Evolutionary conservation across 1,139 yeast genomes (phyloP).

Genomic region (Pichia sp.): DNA sequence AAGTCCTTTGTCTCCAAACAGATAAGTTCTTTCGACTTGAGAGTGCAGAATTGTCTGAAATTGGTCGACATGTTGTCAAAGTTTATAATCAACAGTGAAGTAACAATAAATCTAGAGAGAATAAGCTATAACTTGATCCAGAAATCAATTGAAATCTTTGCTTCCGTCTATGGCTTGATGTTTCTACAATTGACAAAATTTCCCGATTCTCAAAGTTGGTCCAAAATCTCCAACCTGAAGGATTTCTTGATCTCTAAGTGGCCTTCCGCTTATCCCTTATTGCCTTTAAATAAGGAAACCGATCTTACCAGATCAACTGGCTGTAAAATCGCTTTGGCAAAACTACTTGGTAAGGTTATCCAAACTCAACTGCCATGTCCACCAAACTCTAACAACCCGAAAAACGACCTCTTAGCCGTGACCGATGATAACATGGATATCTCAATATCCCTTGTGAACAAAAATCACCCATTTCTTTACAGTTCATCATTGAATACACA

Average conservation of each 20-base stretch:
- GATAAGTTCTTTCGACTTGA: slow-evolving; percentile 20
- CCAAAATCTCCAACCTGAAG: slow-evolving; percentile 41
- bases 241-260: slow-evolving; percentile 38
- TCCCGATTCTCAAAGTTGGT: slow-evolving; percentile 25
- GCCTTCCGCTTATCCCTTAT: slow-evolving; percentile 42
- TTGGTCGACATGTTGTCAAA: slow-evolving; percentile 23
- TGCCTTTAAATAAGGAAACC: slow-evolving; percentile 47
- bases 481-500: slow-evolving; percentile 60
- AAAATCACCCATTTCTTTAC: slow-evolving; percentile 65
- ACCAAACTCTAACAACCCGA: slow-evolving; percentile 7
- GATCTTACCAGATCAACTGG: slow-evolving; percentile 49
- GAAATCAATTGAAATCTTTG: slow-evolving; percentile 26
- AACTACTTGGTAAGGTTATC: slow-evolving; percentile 67
- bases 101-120: slow-evolving; percentile 12
- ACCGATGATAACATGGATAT: slow-evolving; percentile 35
- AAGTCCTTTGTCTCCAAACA: slow-evolving; percentile 23
- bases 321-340: slow-evolving; percentile 61
- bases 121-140: slow-evolving; percentile 24
- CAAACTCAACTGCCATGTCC: slow-evolving; percentile 55
- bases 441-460: slow-evolving; percentile 55
- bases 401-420: neutral
- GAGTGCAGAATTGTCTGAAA: slow-evolving; percentile 21
- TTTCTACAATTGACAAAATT: slow-evolving; percentile 21
- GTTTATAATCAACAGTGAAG: slow-evolving; percentile 17
- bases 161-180: slow-evolving; percentile 25